Evolutionary conservation across 129 eudicot species (phyloP).

Genomic region (Smallanthus sonchifolius): DNA sequence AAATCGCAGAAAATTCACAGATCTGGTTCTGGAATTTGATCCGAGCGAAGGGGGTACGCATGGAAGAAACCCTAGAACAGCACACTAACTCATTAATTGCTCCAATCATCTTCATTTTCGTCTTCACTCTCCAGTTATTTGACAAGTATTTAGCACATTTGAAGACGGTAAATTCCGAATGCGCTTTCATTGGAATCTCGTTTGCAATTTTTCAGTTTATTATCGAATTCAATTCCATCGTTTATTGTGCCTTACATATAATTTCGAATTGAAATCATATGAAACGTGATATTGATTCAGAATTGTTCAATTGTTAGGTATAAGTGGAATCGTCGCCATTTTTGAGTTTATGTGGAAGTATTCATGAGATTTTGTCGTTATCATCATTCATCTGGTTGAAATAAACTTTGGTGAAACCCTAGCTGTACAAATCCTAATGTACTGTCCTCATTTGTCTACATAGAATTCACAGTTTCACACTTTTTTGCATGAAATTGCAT

Average conservation of each 20-base stretch:
- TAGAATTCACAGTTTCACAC: not conserved
- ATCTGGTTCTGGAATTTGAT: slow-evolving; percentile 1
- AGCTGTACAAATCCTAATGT: not conserved
- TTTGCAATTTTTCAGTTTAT: not conserved
- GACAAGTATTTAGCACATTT: slow-evolving; percentile 40
- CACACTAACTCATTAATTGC: slow-evolving; percentile 50
- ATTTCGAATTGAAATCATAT: not conserved
- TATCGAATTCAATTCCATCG: not conserved
- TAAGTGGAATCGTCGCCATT: not conserved
- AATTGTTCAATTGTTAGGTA: not conserved
- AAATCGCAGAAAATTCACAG: not conserved
- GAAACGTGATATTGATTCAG: not conserved
- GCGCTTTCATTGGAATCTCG: slow-evolving; percentile 9
- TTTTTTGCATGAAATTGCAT: not conserved
- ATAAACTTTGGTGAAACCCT: slow-evolving; percentile 3
- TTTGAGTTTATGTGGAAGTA: not conserved
- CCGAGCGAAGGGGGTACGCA: not conserved
- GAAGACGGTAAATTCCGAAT: slow-evolving; percentile 37
- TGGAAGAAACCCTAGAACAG: slow-evolving; percentile 42
- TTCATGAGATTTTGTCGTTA: not conserved
- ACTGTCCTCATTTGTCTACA: not conserved
- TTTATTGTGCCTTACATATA: not conserved
- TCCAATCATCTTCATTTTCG: slow-evolving; percentile 51
- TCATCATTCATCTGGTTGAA: not conserved
- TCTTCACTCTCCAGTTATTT: slow-evolving; percentile 43